phyloP scores from a whole-genome alignment of 2,329 filamentous ascomycete species.

The Iodosphaeria phyllophila region DNA sequence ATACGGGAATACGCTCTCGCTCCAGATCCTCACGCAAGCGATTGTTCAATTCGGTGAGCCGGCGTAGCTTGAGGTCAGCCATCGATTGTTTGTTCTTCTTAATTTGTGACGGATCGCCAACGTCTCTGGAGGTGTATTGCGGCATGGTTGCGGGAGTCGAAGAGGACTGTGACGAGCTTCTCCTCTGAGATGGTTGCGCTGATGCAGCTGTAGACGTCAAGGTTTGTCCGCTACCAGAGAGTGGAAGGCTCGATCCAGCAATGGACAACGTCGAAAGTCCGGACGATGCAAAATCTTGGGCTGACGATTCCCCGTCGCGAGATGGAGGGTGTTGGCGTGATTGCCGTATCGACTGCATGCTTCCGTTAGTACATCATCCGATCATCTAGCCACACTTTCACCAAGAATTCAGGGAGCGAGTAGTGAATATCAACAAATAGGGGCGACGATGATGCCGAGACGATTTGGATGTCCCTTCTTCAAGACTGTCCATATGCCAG shows the following conservation, averaged over 20 bases:
- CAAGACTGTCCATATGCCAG: too few species aligned
- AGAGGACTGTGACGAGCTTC: conserved; percentile 7
- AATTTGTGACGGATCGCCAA: conserved; percentile 47
- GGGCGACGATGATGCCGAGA: too few species aligned
- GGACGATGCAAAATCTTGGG: too few species aligned
- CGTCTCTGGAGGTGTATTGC: conserved; percentile 48
- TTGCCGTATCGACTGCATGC: conserved; percentile 7
- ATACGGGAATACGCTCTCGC: conserved; percentile 85
- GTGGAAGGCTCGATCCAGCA: conserved; percentile 5
- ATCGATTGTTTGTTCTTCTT: conserved; percentile 98
- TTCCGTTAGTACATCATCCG: conserved; percentile 5
- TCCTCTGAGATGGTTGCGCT: conserved; percentile 1
- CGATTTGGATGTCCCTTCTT: too few species aligned
- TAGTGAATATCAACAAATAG: too few species aligned
- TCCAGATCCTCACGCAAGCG: conserved; percentile 91
- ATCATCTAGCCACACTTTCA: too few species aligned
- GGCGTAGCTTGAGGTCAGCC: conserved; percentile 92
- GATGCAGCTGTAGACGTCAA: conserved; percentile 1
- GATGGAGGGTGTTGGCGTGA: too few species aligned
- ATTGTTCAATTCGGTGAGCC: conserved; percentile 92
- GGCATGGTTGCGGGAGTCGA: conserved; percentile 29
- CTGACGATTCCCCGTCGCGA: too few species aligned
- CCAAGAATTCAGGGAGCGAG: too few species aligned
- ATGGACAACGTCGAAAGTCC: conserved; percentile 6
- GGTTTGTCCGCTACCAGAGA: conserved; percentile 1